A percentile compares a stretch with the other conserved stretches of the same genome.
These are phyloP conservation scores for Coleophoma eucalyptorum DNA, from an alignment of 2,329 filamentous ascomycete species.

Conservation along the genomic window DNA sequence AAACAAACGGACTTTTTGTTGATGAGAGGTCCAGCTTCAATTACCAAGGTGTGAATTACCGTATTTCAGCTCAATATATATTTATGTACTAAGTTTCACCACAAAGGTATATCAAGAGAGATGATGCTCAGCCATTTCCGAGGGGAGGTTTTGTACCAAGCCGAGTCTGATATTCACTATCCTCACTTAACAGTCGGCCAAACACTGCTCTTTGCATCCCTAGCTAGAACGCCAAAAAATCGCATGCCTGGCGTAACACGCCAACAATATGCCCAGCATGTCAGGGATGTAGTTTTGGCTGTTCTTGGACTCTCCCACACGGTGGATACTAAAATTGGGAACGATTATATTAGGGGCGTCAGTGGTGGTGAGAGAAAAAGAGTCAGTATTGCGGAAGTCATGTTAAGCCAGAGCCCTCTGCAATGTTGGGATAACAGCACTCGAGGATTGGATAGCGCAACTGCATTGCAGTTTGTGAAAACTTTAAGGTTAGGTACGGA, in stretches of 20 bases:
- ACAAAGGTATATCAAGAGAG: slow-evolving; percentile 41
- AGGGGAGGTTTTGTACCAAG: slow-evolving; percentile 67
- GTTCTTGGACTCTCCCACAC: slow-evolving; percentile 69
- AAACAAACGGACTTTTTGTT: slow-evolving; percentile 52
- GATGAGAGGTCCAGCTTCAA: slow-evolving; percentile 47
- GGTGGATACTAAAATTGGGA: slow-evolving; percentile 67
- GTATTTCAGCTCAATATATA: slow-evolving; percentile 6
- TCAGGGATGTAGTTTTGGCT: slow-evolving; percentile 58
- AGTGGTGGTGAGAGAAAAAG: slow-evolving; percentile 71
- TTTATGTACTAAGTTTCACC: not conserved
- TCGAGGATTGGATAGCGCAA: slow-evolving; percentile 68
- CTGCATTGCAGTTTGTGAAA: slow-evolving; percentile 68
- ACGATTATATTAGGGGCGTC: slow-evolving; percentile 63
- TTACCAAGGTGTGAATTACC: slow-evolving; percentile 47
- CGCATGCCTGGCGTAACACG: slow-evolving; percentile 23
- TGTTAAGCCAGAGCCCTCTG: slow-evolving; percentile 48
- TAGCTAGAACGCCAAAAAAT: slow-evolving; percentile 59
- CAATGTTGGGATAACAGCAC: slow-evolving; percentile 78
- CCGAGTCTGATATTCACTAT: slow-evolving; percentile 65
- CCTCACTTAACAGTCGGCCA: slow-evolving; percentile 70
- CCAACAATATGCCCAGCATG: slow-evolving; percentile 39
- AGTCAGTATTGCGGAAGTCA: slow-evolving; percentile 75
- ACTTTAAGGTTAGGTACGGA: slow-evolving; percentile 62
- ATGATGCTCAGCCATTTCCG: slow-evolving; percentile 49
- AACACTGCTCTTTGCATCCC: slow-evolving; percentile 68